A percentile compares a stretch with the other conserved stretches of the same genome.
Conservation (phyloP, 441 rosid species). For the Pelargonium cotyledonis region DNA sequence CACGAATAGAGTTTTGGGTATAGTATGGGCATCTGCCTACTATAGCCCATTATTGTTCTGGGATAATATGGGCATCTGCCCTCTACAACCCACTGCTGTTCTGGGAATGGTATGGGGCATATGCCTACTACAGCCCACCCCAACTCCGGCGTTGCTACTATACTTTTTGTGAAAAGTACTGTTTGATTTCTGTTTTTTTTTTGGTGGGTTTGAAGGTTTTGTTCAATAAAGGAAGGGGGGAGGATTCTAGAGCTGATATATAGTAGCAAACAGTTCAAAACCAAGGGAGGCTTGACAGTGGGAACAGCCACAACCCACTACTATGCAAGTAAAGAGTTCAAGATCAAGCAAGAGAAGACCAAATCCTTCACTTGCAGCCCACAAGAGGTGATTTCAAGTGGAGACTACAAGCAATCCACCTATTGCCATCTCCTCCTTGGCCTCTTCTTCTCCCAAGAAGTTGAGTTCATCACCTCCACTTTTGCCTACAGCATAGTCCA, state of each 20-base stretch:
- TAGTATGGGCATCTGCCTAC: no score
- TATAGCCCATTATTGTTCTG: no score
- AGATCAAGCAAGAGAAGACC: constrained; percentile 63
- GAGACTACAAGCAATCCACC: constrained; percentile 77
- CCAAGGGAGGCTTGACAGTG: constrained; percentile 56
- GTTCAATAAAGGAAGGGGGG: constrained; percentile 70
- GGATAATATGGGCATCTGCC: no score
- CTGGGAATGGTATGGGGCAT: no score
- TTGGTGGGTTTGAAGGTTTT: constrained; percentile 33
- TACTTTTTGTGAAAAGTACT: no score
- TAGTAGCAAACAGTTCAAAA: constrained; percentile 64
- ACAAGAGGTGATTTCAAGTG: constrained; percentile 77
- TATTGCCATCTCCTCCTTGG: constrained; percentile 96
- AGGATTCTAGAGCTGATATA: constrained; percentile 79
- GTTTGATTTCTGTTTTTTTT: not conserved
- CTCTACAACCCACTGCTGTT: no score
- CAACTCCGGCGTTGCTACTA: no score
- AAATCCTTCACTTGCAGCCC: constrained; percentile 90
- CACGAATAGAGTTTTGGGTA: no score
- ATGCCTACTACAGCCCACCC: no score
- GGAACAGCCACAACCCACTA: constrained; percentile 90
- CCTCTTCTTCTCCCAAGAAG: constrained; percentile 55
- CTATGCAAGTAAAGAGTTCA: constrained; percentile 73
- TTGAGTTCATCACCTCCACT: constrained; percentile 60
- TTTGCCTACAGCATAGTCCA: constrained; percentile 81